Evolutionary conservation across 768 basidiomycete species (phyloP).

Genomic region (Termitomyces sp.): DNA sequence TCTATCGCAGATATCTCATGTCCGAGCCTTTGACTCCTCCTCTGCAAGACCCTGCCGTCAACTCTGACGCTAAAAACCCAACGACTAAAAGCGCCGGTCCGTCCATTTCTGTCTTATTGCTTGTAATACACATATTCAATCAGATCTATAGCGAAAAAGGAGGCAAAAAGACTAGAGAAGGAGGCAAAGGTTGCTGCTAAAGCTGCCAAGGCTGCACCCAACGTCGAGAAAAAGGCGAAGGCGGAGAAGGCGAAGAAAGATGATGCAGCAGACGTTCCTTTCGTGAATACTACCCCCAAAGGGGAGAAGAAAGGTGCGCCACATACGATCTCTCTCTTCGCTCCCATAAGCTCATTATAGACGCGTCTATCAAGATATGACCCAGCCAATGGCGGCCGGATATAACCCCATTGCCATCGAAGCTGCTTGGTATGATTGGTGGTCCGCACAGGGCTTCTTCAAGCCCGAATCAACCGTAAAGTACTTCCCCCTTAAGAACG

Average conservation of each 20-base stretch:
- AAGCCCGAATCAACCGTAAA: constrained; percentile 44
- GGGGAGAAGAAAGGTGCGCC: constrained; percentile 90
- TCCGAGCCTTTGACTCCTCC: constrained; percentile 1
- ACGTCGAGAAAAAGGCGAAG: constrained; percentile 66
- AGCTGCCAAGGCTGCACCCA: constrained; percentile 41
- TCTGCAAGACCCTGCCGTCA: constrained; percentile 2
- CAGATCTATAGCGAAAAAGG: constrained; percentile 62
- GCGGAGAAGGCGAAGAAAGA: constrained; percentile 68
- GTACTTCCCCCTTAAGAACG: constrained; percentile 46
- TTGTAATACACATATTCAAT: neutral
- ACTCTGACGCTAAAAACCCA: constrained; percentile 24
- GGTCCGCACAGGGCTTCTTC: constrained; percentile 88
- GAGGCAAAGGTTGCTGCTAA: constrained; percentile 76
- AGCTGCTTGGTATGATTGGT: constrained; percentile 98
- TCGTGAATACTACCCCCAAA: constrained; percentile 83
- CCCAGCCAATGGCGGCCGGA: constrained; percentile 81
- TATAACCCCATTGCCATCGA: constrained; percentile 97
- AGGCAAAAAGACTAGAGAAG: constrained; percentile 76
- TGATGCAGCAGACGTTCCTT: constrained; percentile 62
- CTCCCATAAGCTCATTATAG: neutral
- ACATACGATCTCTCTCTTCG: neutral
- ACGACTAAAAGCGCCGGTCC: constrained; percentile 39
- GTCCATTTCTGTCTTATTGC: neutral
- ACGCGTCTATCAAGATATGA: constrained; percentile 52
- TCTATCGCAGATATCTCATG: constrained; percentile 6